Base-by-base conservation (phyloP, 306 rosid genomes). In the Cotoneaster glaucophyllus region DNA sequence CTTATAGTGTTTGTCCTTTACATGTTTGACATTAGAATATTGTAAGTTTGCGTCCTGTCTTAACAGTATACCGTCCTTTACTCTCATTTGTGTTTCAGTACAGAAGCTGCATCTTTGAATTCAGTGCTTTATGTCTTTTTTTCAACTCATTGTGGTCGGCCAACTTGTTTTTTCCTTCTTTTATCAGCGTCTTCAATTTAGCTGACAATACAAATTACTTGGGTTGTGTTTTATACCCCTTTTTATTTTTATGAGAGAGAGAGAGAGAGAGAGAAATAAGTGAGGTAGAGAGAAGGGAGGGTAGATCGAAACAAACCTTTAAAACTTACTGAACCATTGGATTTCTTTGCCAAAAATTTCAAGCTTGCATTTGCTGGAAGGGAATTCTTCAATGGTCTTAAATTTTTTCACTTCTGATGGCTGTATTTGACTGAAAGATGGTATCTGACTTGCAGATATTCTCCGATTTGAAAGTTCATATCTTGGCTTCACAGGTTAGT, bases 401-500 rank as follows among this genome's bases (percentile, higher is more conserved):
- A n/a, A 53, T 26, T 9, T 34, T 15, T 58, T 44, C 26, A 59
- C 34, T 66, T 52, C 74, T 71, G 56, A n/a, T 4, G 57, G 44
- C 71, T 54, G 7, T 69, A 22, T 28, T 31, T 48, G 26, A 70
- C 56, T 50, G 57, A 62, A 22, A 69, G 67, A 56, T 41, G 54
- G 45, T 34, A 61, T 67, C 68, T 63, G 65, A 61, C 70, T 26
- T 80, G 85, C 90, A 87, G 90, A 74, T 84, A 21, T 87, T 87
- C 82, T 62, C 90, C 21, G 88, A 87, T 82, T 80, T 87, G 86
- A 87, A 87, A 74, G 84, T 74, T 18, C 82, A 83, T 73, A 87
- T 87, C 67, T 45, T 87, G 83, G 85, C 88, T 68, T 84, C 88
- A 15, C 90, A 87, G 90, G 90, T 82, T 37, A 80, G 86, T 76